phyloP scores from a whole-genome alignment of 352 stramenopile species.

The Phytopythium aichiense region DNA sequence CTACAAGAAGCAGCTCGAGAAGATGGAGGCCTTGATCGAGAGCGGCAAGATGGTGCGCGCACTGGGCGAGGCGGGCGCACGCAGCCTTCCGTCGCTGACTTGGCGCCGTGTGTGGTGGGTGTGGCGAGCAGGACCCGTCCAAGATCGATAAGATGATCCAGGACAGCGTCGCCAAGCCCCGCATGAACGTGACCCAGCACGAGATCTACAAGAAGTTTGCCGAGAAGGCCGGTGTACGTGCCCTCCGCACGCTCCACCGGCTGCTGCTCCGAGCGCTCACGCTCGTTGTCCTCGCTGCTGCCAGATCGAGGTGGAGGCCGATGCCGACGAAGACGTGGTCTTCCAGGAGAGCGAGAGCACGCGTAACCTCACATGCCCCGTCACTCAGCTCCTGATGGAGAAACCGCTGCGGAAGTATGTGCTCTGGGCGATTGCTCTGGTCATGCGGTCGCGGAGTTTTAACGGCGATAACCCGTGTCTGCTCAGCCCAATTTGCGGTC shows the following conservation, averaged over 20 bases:
- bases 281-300: background rate
- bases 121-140: conserved; percentile 20
- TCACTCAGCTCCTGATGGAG: conserved; percentile 80
- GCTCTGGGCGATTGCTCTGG: background rate
- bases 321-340: conserved; percentile 73
- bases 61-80: background rate
- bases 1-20: conserved; percentile 72
- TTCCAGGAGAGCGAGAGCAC: conserved; percentile 79
- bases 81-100: background rate
- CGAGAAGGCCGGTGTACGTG: conserved; percentile 58
- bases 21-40: conserved; percentile 50
- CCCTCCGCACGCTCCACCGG: background rate
- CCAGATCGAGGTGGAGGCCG: conserved; percentile 69
- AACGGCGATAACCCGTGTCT: background rate
- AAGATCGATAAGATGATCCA: conserved; percentile 68
- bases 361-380: conserved; percentile 68
- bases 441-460: background rate
- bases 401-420: conserved; percentile 73
- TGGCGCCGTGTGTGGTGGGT: background rate
- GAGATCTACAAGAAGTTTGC: conserved; percentile 82
- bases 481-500: conserved; percentile 56
- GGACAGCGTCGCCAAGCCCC: conserved; percentile 37
- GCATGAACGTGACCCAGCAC: conserved; percentile 57
- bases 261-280: background rate
- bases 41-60: conserved; percentile 33